These are phyloP conservation scores for Hura crepitans DNA, from an alignment of 441 rosid genomes.

Conservation along the genomic window DNA sequence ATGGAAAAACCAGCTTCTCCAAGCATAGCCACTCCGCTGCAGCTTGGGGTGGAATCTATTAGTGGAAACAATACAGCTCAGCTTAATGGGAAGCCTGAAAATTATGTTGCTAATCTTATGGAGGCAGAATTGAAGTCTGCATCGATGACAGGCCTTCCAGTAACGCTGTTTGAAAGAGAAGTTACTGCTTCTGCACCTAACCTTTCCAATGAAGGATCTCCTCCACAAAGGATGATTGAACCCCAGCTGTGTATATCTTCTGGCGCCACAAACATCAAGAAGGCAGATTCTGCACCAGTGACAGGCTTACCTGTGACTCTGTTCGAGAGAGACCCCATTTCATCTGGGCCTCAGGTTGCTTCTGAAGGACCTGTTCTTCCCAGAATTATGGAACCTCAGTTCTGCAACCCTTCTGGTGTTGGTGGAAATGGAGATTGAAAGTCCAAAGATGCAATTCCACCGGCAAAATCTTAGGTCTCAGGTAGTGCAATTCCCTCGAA, in stretches of 20 bases:
- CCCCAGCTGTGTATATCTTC: constrained; percentile 20
- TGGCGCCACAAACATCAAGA: constrained; percentile 1
- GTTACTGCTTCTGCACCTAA: constrained; percentile 24
- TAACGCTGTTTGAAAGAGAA: constrained; percentile 28
- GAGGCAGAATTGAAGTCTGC: constrained; percentile 23
- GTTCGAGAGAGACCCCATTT: constrained; percentile 19
- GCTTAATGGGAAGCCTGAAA: constrained; percentile 17
- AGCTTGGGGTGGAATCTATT: constrained; percentile 32
- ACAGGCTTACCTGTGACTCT: constrained; percentile 7
- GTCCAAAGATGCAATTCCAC: constrained; percentile 23
- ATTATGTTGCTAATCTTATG: constrained; percentile 7
- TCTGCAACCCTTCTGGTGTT: constrained; percentile 26
- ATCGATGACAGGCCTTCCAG: constrained; percentile 29
- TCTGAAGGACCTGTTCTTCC: constrained; percentile 22
- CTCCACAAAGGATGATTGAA: constrained; percentile 23
- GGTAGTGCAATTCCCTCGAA: background rate
- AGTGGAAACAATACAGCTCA: constrained; percentile 23
- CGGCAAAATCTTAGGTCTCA: constrained; percentile 26
- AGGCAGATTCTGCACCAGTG: constrained; percentile 17
- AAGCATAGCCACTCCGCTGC: constrained; percentile 29
- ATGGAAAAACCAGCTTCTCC: constrained; percentile 25
- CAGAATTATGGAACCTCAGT: constrained; percentile 21
- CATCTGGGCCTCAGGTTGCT: constrained; percentile 20
- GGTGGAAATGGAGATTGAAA: constrained; percentile 22
- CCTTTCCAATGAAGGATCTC: constrained; percentile 25